These are phyloP conservation scores for Plasmodium adleri DNA, from an alignment of 169 alveolate genomes.

Conservation along the genomic window DNA sequence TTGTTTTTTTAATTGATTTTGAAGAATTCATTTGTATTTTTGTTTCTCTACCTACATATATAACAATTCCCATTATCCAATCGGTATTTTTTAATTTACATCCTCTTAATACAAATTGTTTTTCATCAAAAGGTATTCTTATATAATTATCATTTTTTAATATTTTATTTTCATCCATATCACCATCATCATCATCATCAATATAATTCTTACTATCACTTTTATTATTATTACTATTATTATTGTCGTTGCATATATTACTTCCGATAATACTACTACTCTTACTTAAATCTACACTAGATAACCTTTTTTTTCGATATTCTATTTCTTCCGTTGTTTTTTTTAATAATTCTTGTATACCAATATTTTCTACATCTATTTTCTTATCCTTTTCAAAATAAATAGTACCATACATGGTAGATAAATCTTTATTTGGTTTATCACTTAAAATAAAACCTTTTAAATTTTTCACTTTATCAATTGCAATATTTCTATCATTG, in stretches of 20 bases:
- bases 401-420: constrained; percentile 72
- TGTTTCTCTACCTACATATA: constrained; percentile 97
- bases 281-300: constrained; percentile 40
- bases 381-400: constrained; percentile 54
- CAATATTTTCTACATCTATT: constrained; percentile 1
- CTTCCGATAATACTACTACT: constrained; percentile 25
- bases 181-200: constrained; percentile 1
- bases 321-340: constrained; percentile 27
- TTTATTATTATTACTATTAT: neutral
- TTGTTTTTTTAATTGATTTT: constrained; percentile 84
- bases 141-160: constrained; percentile 23
- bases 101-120: constrained; percentile 93
- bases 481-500: constrained; percentile 30
- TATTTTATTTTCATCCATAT: constrained; percentile 5
- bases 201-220: neutral
- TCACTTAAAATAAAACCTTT: constrained; percentile 71
- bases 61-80: constrained; percentile 94
- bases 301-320: constrained; percentile 2
- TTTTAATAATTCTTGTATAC: constrained; percentile 6
- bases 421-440: constrained; percentile 65
- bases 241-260: neutral
- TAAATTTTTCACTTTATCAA: constrained; percentile 44
- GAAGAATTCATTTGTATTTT: constrained; percentile 92
- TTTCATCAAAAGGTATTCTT: constrained; percentile 69
- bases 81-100: constrained; percentile 93